Percentiles rank a stretch among this genome's conserved stretches.
phyloP scores from a whole-genome alignment of 768 basidiomycete species.

The Russula abietina region DNA sequence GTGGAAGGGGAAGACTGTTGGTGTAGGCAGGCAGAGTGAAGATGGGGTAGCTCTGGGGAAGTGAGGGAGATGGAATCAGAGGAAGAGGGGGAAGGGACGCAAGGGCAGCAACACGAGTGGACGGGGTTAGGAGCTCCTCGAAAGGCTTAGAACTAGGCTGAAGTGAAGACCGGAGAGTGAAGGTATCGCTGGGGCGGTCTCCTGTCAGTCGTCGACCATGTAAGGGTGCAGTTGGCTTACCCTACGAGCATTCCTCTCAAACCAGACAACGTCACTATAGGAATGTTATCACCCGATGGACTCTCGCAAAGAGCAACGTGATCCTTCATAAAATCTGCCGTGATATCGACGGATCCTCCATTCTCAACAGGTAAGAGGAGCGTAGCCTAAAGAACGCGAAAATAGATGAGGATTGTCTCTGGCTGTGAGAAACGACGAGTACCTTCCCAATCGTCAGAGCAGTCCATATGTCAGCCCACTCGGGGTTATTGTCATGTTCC shows the following conservation, averaged over 20 bases:
- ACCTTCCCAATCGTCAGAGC: constrained; percentile 64
- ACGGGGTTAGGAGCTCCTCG: constrained; percentile 34
- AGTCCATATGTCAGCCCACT: constrained; percentile 68
- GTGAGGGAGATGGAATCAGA: constrained; percentile 27
- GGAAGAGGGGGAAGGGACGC: constrained; percentile 54
- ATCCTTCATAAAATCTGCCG: constrained; percentile 73
- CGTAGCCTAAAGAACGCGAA: constrained; percentile 49
- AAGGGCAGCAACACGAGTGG: constrained; percentile 35
- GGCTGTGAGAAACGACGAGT: neutral
- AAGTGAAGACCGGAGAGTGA: constrained; percentile 43
- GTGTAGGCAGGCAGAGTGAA: constrained; percentile 41
- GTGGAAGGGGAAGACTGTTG: constrained; percentile 32
- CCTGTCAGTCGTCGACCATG: constrained; percentile 6
- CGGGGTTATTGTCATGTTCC: constrained; percentile 44
- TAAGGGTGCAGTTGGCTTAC: constrained; percentile 36
- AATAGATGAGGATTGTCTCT: neutral
- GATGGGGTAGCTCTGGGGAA: constrained; percentile 42
- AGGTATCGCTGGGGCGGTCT: constrained; percentile 29
- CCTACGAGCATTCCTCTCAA: constrained; percentile 63
- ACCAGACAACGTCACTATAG: constrained; percentile 76
- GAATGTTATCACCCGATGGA: constrained; percentile 39
- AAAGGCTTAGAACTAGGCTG: constrained; percentile 39
- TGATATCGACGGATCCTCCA: constrained; percentile 49
- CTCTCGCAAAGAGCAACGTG: constrained; percentile 69
- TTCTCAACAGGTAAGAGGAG: constrained; percentile 70